Evolutionary conservation across 164 flowering plant genomes (phyloP), one percentile per base, ranked within the genome.

Genomic region (Magnolia kwangsiensis): DNA sequence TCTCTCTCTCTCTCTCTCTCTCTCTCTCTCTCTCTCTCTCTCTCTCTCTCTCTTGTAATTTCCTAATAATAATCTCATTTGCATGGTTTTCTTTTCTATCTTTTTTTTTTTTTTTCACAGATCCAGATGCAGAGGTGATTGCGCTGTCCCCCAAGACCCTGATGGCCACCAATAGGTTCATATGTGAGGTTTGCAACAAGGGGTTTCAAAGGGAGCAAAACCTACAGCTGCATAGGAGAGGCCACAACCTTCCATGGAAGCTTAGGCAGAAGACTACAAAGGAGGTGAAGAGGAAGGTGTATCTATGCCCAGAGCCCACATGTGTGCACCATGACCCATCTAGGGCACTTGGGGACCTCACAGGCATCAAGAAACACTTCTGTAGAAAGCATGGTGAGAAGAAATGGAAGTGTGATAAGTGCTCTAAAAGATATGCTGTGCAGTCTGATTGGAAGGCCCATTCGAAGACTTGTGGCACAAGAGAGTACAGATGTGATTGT

Each of bases 401-500:
- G 87, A 93, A 93, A 72, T 93, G 89, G 87, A 93, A 90, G 90
- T 93, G 98, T 71, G 98, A 91, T 51, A 93, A 93, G 84, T 93
- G 98, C 81, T 86, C 91, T 6, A 93, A 92, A 84, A 72, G 86
- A 61, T 93, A 93, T 74, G 98, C 98, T 8, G 98, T 93, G 51
- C 96, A 91, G 72, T 91, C 98, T 1, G 96, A 93, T 77, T 93
- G 96, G 98, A 93, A 93, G 77, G 98, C 98, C 50, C 98, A 93
- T 78, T 86, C 96, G 18, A 93, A 93, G 78, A 91, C 95, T 29
- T 93, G 98, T 70, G 96, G 96, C 24, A 91, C 94, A 29, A 79
- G 96, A 76, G 96, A 93, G 66, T 91, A 91, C 75, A 77, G 91
- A 83, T 93, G 98, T 71, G 98, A 93, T 63, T 93, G 98, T 80